Evolutionary conservation across 768 basidiomycete genomes (phyloP).

Genomic region (Clitopilus passeckerianus): DNA sequence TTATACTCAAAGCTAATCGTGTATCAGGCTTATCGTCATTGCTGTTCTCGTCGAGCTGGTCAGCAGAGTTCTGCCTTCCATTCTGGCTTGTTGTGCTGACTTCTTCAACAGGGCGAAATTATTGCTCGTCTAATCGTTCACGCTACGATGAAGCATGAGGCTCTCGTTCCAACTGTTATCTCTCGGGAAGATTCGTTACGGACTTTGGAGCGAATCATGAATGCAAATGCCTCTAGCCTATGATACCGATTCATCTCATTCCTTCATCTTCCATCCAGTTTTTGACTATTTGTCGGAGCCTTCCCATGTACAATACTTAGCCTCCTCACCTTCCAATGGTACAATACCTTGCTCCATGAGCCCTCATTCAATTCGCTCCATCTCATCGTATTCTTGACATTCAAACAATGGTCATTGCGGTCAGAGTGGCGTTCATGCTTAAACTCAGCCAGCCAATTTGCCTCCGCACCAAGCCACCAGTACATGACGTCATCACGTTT

Average conservation of each 20-base stretch:
- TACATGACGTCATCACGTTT: not conserved
- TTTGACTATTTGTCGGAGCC: too few species aligned
- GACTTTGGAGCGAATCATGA: slow-evolving; percentile 37
- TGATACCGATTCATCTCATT: not conserved
- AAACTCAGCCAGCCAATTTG: not conserved
- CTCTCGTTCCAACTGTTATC: slow-evolving; percentile 11
- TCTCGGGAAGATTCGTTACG: slow-evolving; percentile 35
- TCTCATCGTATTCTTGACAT: not conserved
- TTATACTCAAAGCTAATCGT: slow-evolving; percentile 14
- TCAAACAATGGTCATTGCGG: not conserved
- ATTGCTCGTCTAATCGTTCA: slow-evolving; percentile 74
- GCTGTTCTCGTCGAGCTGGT: slow-evolving; percentile 88
- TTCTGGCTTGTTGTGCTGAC: not conserved
- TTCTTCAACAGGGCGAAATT: slow-evolving; percentile 64
- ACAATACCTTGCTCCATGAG: not conserved
- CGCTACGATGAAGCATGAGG: slow-evolving; percentile 32
- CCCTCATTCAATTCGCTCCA: not conserved
- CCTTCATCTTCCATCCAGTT: too few species aligned
- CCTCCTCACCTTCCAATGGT: not conserved
- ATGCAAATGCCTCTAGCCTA: not conserved
- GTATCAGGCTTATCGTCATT: slow-evolving; percentile 76
- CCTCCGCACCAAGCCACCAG: not conserved
- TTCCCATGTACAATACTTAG: too few species aligned
- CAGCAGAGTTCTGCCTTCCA: slow-evolving; percentile 16
- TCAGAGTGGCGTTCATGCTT: not conserved